Percentiles rank a stretch among this genome's conserved stretches.
Evolutionary conservation across 129 eudicot genomes (phyloP).

Genomic region (Mikania micrantha): DNA sequence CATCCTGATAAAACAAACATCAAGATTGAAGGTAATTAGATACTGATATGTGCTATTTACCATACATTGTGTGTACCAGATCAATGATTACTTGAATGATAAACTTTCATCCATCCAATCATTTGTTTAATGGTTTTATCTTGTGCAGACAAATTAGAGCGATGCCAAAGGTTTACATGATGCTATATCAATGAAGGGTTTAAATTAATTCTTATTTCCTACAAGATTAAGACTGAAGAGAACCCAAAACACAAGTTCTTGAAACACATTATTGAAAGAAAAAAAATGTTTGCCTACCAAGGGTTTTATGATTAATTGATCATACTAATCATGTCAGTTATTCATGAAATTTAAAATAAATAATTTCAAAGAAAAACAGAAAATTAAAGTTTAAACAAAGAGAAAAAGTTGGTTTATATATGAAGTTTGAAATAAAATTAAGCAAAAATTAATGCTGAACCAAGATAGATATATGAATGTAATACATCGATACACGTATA

Average conservation of each 20-base stretch:
- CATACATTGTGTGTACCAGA: neutral
- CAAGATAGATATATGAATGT: neutral
- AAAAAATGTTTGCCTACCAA: neutral
- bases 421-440: too few species aligned
- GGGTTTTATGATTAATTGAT: too few species aligned
- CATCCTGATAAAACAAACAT: slow-evolving; percentile 50
- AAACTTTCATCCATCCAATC: neutral
- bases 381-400: neutral
- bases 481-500: neutral
- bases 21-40: neutral
- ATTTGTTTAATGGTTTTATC: too few species aligned
- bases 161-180: neutral
- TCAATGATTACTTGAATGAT: neutral
- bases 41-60: neutral
- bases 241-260: neutral
- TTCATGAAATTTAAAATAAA: neutral
- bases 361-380: neutral
- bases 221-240: too few species aligned
- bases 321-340: neutral
- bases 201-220: neutral
- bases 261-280: neutral
- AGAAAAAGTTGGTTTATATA: neutral
- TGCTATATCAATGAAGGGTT: neutral
- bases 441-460: neutral
- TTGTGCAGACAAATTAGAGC: neutral